A percentile compares a stretch with the other conserved stretches of the same genome.
These are phyloP conservation scores for Boletus pseudopeckii DNA, from an alignment of 768 basidiomycete genomes.

Conservation along the genomic window DNA sequence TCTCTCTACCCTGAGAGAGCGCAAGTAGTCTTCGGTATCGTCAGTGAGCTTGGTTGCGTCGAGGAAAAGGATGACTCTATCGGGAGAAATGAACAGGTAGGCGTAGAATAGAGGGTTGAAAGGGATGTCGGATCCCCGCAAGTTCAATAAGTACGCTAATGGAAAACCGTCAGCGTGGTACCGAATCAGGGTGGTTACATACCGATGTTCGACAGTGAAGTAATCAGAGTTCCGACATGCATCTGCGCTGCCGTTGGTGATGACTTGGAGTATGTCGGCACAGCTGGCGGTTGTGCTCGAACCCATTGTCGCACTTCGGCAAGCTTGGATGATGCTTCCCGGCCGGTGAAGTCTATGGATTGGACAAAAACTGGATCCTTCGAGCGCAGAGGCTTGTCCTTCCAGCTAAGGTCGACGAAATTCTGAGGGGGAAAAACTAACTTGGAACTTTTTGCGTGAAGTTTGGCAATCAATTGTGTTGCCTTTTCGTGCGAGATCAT, in stretches of 20 bases:
- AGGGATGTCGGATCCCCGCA: constrained; percentile 87
- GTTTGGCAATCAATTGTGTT: constrained; percentile 52
- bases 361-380: constrained; percentile 64
- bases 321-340: constrained; percentile 70
- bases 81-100: constrained; percentile 71
- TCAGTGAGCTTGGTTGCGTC: constrained; percentile 62
- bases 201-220: constrained; percentile 72
- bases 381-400: constrained; percentile 68
- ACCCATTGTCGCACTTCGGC: constrained; percentile 69
- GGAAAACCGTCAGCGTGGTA: constrained; percentile 2
- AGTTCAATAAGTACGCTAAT: constrained; percentile 80
- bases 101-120: constrained; percentile 91
- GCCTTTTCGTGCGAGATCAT: constrained; percentile 77
- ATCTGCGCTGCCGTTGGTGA: constrained; percentile 58
- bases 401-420: constrained; percentile 80
- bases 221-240: constrained; percentile 65
- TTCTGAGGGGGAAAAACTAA: constrained; percentile 82
- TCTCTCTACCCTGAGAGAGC: constrained; percentile 52
- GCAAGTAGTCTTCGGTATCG: constrained; percentile 57
- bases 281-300: constrained; percentile 49
- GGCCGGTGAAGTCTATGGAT: constrained; percentile 65
- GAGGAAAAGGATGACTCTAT: constrained; percentile 70
- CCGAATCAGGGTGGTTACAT: constrained; percentile 19
- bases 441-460: constrained; percentile 54
- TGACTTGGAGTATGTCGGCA: constrained; percentile 59